Evolutionary conservation across 106 monocot genomes (phyloP).

Genomic region (Dendrobium catenatum): DNA sequence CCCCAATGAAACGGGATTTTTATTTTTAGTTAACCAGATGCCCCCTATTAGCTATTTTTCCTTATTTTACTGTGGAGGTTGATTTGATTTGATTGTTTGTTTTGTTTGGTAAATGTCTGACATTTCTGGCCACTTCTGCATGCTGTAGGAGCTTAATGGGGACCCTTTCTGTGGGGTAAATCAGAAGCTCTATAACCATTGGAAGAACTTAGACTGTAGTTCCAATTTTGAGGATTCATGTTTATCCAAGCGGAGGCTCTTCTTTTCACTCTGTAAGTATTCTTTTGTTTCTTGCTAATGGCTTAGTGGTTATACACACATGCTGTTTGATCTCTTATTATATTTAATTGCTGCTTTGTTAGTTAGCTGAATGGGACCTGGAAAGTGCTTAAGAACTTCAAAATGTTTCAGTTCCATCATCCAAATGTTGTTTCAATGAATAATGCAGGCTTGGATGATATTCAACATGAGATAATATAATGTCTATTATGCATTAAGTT

Average conservation of each 20-base stretch:
- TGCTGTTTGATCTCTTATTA: not conserved
- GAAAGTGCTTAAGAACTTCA: not conserved
- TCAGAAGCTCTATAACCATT: constrained; percentile 64
- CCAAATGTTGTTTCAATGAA: too few relatives aligned
- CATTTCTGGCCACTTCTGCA: constrained; percentile 1
- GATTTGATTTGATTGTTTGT: not conserved
- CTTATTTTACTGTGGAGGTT: not conserved
- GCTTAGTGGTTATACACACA: not conserved
- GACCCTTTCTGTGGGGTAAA: constrained; percentile 37
- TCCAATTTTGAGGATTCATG: constrained; percentile 33
- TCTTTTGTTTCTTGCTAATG: constrained; percentile 9
- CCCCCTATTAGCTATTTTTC: not conserved
- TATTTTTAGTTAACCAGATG: not conserved
- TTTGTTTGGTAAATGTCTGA: not conserved
- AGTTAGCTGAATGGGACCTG: not conserved
- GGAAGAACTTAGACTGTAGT: constrained; percentile 34
- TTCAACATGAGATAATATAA: too few relatives aligned
- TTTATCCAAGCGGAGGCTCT: constrained; percentile 50
- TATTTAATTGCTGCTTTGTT: not conserved
- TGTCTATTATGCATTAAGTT: too few relatives aligned
- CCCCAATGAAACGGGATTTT: not conserved
- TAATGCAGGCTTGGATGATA: too few relatives aligned
- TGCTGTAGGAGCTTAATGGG: constrained; percentile 30
- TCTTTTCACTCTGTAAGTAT: constrained; percentile 83
- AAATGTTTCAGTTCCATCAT: not conserved